Percentiles rank a stretch among this genome's conserved stretches.
Conservation (phyloP, 805 yeast species). For the Myxozyma lipomycoides region DNA sequence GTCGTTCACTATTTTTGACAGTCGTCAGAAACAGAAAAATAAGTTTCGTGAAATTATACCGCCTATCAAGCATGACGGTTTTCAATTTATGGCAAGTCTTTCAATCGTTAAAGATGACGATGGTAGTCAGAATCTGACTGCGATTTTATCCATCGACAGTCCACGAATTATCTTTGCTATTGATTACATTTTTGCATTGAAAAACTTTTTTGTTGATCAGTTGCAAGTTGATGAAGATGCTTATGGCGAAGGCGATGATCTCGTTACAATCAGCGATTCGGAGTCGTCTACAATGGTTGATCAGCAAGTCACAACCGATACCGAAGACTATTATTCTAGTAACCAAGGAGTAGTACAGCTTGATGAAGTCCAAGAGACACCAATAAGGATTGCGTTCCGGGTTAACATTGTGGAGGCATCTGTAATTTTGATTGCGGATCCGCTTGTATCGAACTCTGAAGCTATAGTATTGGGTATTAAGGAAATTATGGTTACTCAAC, state of each 20-base stretch:
- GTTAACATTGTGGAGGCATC: constrained; percentile 74
- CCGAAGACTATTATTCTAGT: not conserved
- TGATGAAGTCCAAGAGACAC: constrained; percentile 13
- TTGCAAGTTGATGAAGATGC: constrained; percentile 32
- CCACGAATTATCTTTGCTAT: constrained; percentile 79
- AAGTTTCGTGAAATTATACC: constrained; percentile 81
- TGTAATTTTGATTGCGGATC: constrained; percentile 74
- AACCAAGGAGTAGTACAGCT: constrained; percentile 14
- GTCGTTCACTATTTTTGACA: constrained; percentile 75
- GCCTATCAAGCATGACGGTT: constrained; percentile 52
- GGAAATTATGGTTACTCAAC: constrained; percentile 67
- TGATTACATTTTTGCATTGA: constrained; percentile 78
- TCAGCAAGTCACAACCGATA: not conserved
- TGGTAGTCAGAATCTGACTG: constrained; percentile 44
- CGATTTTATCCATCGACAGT: constrained; percentile 65
- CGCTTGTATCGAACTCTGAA: constrained; percentile 63
- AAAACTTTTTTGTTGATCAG: constrained; percentile 51
- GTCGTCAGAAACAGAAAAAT: constrained; percentile 57
- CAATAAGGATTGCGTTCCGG: constrained; percentile 35
- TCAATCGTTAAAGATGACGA: constrained; percentile 36
- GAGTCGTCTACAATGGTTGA: constrained; percentile 6
- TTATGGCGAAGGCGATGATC: constrained; percentile 20
- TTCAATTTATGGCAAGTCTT: constrained; percentile 67
- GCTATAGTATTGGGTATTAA: constrained; percentile 88
- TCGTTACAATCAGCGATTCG: constrained; percentile 18